Percentiles rank a stretch among this genome's conserved stretches.
phyloP scores from a whole-genome alignment of 306 rosid species.

The Datisca glomerata region DNA sequence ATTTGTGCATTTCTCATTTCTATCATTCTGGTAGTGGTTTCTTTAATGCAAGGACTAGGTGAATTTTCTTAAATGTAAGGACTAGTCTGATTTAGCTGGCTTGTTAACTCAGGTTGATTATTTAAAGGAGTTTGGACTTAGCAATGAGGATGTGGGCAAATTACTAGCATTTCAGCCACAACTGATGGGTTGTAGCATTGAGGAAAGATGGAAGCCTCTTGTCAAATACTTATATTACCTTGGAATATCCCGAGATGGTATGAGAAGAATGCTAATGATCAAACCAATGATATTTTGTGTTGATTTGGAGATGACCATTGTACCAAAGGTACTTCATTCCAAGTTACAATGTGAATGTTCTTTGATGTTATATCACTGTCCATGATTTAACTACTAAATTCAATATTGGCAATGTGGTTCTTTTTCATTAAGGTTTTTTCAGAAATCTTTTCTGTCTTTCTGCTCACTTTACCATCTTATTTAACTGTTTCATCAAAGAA shows the following conservation, averaged over 20 bases:
- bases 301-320: slow-evolving; percentile 63
- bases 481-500: neutral
- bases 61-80: neutral
- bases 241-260: slow-evolving; percentile 77
- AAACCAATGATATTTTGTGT: slow-evolving; percentile 82
- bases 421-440: too few species aligned
- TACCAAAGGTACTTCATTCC: slow-evolving; percentile 60
- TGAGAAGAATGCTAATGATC: slow-evolving; percentile 74
- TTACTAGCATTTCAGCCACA: slow-evolving; percentile 81
- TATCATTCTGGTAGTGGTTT: neutral
- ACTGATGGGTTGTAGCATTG: slow-evolving; percentile 82
- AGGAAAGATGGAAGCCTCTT: slow-evolving; percentile 87
- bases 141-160: slow-evolving; percentile 55
- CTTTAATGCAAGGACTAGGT: neutral
- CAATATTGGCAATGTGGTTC: too few species aligned
- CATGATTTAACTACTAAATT: too few species aligned
- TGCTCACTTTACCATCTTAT: neutral
- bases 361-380: too few species aligned
- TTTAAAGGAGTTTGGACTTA: slow-evolving; percentile 83
- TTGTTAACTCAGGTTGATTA: slow-evolving; percentile 52
- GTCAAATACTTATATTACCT: slow-evolving; percentile 68
- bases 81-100: neutral
- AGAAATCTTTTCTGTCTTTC: too few species aligned
- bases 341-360: neutral
- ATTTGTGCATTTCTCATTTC: neutral